These are phyloP conservation scores for Gastrolobium villosum DNA, from an alignment of 306 rosid genomes.

Conservation along the genomic window DNA sequence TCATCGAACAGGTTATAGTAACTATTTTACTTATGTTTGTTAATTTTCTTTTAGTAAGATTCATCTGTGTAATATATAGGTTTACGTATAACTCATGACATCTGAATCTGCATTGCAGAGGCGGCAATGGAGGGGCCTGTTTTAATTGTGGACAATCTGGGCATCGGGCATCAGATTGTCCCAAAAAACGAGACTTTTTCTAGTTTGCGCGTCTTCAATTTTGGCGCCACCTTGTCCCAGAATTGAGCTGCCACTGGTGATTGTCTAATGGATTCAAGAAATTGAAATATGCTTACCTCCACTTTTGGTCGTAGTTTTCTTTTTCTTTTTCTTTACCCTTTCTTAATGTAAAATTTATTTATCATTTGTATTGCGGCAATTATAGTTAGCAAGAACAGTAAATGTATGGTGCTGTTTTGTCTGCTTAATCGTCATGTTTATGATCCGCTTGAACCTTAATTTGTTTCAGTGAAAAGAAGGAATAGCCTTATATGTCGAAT, in stretches of 20 bases:
- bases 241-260: slow-evolving; percentile 45
- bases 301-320: not conserved
- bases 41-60: slow-evolving; percentile 13
- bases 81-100: slow-evolving; percentile 26
- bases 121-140: slow-evolving; percentile 78
- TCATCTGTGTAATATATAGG: not conserved
- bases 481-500: slow-evolving; percentile 11
- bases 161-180: slow-evolving; percentile 84
- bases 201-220: slow-evolving; percentile 1
- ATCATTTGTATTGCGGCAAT: slow-evolving; percentile 4
- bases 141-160: slow-evolving; percentile 83
- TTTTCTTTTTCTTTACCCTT: not conserved
- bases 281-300: slow-evolving; percentile 45
- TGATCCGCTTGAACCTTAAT: slow-evolving; percentile 21
- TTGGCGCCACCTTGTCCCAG: slow-evolving; percentile 14
- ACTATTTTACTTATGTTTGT: not conserved
- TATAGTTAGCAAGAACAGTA: slow-evolving; percentile 40
- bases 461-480: not conserved
- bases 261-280: slow-evolving; percentile 40
- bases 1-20: slow-evolving; percentile 64
- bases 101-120: slow-evolving; percentile 62
- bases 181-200: slow-evolving; percentile 53
- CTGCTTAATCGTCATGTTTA: slow-evolving; percentile 21
- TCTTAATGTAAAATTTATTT: slow-evolving; percentile 1
- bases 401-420: slow-evolving; percentile 31